Evolutionary conservation across 192 early-diverging fungal genomes (phyloP).

Genomic region (Oehlia diaphana): DNA sequence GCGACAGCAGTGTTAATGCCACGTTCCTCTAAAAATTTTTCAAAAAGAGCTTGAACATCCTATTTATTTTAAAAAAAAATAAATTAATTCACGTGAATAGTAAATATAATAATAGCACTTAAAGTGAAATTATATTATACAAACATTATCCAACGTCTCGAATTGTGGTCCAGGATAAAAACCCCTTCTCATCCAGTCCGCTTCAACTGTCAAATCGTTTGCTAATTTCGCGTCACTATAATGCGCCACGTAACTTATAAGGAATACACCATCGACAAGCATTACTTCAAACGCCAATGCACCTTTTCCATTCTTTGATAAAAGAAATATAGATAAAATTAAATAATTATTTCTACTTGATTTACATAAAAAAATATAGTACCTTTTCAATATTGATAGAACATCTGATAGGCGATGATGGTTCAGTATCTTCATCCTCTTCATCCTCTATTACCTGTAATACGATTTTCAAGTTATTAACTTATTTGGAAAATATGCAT

Average conservation of each 20-base stretch:
- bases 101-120: neutral
- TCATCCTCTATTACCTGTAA: slow-evolving; percentile 46
- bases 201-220: slow-evolving; percentile 65
- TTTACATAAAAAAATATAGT: neutral
- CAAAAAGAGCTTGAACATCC: slow-evolving; percentile 67
- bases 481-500: neutral
- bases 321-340: neutral
- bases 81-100: neutral
- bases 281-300: slow-evolving; percentile 81
- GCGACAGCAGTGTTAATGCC: slow-evolving; percentile 82
- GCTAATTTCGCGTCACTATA: slow-evolving; percentile 66
- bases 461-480: neutral
- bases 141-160: slow-evolving; percentile 80
- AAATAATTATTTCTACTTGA: neutral
- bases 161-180: slow-evolving; percentile 91
- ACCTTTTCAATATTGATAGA: slow-evolving; percentile 83
- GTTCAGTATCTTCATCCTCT: slow-evolving; percentile 50
- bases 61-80: slow-evolving; percentile 5
- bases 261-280: slow-evolving; percentile 81
- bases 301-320: slow-evolving; percentile 58
- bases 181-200: slow-evolving; percentile 86
- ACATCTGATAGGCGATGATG: slow-evolving; percentile 70
- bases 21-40: slow-evolving; percentile 84
- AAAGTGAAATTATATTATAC: neutral
- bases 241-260: slow-evolving; percentile 81